Evolutionary conservation across 2,329 filamentous ascomycete species (phyloP).

Genomic region (Pleurostoma richardsiae): DNA sequence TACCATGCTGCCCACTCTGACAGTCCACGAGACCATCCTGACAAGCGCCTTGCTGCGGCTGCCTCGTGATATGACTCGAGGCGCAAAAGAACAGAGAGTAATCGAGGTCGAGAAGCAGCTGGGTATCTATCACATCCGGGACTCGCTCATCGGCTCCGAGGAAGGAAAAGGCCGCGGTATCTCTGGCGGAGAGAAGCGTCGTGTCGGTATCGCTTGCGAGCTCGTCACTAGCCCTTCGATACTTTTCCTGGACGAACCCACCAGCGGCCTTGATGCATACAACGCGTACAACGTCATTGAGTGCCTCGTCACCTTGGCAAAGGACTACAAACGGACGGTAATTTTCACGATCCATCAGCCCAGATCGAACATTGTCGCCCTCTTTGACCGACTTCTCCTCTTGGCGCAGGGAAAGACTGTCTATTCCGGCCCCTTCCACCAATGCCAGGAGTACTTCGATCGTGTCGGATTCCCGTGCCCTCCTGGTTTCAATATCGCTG

Average conservation of each 20-base stretch:
- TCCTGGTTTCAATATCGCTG: constrained; percentile 96
- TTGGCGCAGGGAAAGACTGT: constrained; percentile 85
- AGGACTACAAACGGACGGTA: constrained; percentile 94
- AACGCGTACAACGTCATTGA: constrained; percentile 99
- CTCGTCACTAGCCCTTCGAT: constrained; percentile 96
- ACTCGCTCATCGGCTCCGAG: constrained; percentile 93
- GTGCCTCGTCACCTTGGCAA: constrained; percentile 88
- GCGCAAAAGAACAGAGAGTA: constrained; percentile 86
- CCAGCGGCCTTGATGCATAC: constrained; percentile 90
- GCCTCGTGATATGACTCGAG: constrained; percentile 83
- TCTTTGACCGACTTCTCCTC: constrained; percentile 92
- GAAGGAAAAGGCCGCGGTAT: constrained; percentile 93
- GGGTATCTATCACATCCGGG: constrained; percentile 88
- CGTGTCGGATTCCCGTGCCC: constrained; percentile 88
- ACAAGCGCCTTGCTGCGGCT: constrained; percentile 88
- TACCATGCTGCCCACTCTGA: constrained; percentile 91
- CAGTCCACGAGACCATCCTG: constrained; percentile 95
- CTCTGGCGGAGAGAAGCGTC: constrained; percentile 92
- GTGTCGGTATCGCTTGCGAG: constrained; percentile 95
- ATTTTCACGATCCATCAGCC: constrained; percentile 99
- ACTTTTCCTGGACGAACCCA: constrained; percentile 94
- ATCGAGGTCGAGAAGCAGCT: constrained; percentile 93
- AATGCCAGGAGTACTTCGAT: constrained; percentile 91
- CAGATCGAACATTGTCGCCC: constrained; percentile 93
- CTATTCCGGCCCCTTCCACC: constrained; percentile 85